Conservation (phyloP, 2,329 filamentous ascomycete genomes). For the Akanthomyces dipterigenus region DNA sequence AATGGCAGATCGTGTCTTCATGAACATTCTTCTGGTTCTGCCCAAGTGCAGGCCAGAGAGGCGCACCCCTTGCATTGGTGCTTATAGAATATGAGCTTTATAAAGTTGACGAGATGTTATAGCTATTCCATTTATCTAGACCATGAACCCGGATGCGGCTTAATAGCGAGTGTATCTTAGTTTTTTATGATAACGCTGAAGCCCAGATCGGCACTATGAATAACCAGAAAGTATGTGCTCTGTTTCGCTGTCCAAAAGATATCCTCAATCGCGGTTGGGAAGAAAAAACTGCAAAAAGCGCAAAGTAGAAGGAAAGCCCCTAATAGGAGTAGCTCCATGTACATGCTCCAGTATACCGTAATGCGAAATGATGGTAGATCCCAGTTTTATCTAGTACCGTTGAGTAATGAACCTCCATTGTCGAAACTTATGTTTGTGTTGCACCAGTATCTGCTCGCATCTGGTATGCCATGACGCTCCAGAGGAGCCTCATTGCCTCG, state of each 20-base stretch:
- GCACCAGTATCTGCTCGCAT: constrained; percentile 31
- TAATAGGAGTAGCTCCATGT: background rate
- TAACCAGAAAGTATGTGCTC: background rate
- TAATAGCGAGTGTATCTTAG: background rate
- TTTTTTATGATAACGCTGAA: background rate
- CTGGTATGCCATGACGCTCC: constrained; percentile 54
- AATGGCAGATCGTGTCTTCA: background rate
- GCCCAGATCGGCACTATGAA: background rate
- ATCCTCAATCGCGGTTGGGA: background rate
- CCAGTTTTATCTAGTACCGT: background rate
- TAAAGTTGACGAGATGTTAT: too few relatives aligned
- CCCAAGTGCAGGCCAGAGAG: too few relatives aligned
- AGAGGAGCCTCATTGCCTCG: constrained; percentile 49
- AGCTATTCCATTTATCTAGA: background rate
- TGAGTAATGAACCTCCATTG: background rate
- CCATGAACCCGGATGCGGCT: background rate
- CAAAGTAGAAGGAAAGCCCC: background rate
- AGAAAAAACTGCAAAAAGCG: background rate
- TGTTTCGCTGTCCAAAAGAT: background rate
- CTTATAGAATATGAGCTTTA: too few relatives aligned
- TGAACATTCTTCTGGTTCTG: background rate
- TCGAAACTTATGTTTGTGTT: background rate
- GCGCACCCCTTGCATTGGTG: too few relatives aligned
- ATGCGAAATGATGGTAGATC: background rate
- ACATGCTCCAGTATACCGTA: background rate